Evolutionary conservation across 805 yeast genomes (phyloP).

Genomic region (Zygotorulaspora sp.): DNA sequence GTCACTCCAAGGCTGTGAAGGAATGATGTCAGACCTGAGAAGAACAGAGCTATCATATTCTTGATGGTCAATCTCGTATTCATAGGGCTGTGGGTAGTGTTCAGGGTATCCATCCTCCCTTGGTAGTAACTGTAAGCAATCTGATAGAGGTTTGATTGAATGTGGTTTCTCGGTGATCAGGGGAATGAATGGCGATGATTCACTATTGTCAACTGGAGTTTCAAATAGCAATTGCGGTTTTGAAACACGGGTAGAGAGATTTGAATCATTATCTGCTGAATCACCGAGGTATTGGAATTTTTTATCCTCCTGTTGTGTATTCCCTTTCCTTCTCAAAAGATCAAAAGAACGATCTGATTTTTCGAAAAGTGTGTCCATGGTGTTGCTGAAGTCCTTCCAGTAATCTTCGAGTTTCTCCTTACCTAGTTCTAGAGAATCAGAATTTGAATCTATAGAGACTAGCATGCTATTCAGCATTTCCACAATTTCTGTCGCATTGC

Average conservation of each 20-base stretch:
- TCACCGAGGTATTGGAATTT: conserved; percentile 51
- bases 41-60: conserved; percentile 62
- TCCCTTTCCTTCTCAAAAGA: conserved; percentile 25
- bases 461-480: conserved; percentile 45
- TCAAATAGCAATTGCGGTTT: conserved; percentile 71
- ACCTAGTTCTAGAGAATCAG: conserved; percentile 31
- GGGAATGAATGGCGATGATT: conserved; percentile 72
- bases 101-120: conserved; percentile 44
- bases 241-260: conserved; percentile 34
- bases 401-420: conserved; percentile 43
- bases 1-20: conserved; percentile 59
- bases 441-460: conserved; percentile 35
- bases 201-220: conserved; percentile 61
- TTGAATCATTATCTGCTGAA: conserved; percentile 17
- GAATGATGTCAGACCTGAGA: conserved; percentile 43
- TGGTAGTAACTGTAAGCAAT: conserved; percentile 40
- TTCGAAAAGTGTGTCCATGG: conserved; percentile 70
- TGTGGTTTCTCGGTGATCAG: conserved; percentile 67
- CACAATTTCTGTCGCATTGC: conserved; percentile 41
- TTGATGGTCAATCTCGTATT: conserved; percentile 61
- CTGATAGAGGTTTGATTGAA: conserved; percentile 53
- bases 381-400: conserved; percentile 61
- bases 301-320: conserved; percentile 19
- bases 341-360: conserved; percentile 69
- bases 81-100: conserved; percentile 79